Evolutionary conservation across 345 rosid species (phyloP).

Genomic region (Corchorus capsularis): DNA sequence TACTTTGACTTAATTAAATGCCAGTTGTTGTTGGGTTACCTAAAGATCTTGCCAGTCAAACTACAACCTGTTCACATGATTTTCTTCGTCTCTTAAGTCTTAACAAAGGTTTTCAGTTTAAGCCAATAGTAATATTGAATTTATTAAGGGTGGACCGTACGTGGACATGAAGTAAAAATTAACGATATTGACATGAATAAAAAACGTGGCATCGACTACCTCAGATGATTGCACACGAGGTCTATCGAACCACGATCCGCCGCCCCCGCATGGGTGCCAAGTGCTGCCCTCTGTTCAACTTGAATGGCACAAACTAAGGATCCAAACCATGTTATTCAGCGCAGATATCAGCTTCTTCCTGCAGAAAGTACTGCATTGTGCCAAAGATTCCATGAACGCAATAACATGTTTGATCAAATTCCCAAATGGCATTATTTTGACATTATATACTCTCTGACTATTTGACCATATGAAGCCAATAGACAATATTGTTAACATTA

Average conservation of each 20-base stretch:
- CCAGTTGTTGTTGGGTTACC: slow-evolving; percentile 3
- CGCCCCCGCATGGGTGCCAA: slow-evolving; percentile 14
- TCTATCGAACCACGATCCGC: slow-evolving; percentile 8
- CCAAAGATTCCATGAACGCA: slow-evolving; percentile 8
- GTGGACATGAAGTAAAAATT: background rate
- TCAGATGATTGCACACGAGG: background rate
- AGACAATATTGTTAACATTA: too few species aligned
- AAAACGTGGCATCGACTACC: background rate
- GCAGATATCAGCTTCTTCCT: background rate
- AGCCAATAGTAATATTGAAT: too few species aligned
- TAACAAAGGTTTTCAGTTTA: background rate
- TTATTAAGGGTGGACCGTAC: too few species aligned
- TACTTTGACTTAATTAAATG: background rate
- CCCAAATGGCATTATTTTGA: slow-evolving; percentile 1
- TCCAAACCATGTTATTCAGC: slow-evolving; percentile 8
- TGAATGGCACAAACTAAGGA: background rate
- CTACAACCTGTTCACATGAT: slow-evolving; percentile 14
- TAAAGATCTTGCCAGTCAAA: slow-evolving; percentile 1
- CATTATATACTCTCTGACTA: too few species aligned
- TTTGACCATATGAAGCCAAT: too few species aligned
- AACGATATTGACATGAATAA: background rate
- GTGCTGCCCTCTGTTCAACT: background rate
- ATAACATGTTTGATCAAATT: slow-evolving; percentile 9
- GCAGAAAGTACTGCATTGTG: background rate
- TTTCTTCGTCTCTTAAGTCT: background rate